Evolutionary conservation across 495 filamentous ascomycete species (phyloP).

Genomic region (Penicillium maclennaniae): DNA sequence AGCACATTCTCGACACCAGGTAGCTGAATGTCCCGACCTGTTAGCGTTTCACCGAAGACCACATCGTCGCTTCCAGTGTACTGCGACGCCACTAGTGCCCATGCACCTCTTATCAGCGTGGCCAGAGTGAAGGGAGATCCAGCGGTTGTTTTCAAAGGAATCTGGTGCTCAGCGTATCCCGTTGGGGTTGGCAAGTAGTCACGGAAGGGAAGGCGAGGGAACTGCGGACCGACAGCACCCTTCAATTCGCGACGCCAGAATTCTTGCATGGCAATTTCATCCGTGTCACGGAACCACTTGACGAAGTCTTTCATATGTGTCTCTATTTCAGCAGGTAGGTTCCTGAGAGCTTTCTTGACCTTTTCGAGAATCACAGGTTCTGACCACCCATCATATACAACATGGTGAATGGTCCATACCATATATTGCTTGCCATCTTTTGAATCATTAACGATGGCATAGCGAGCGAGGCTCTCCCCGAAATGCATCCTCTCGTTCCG

Average conservation of each 20-base stretch:
- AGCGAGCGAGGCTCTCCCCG: constrained; percentile 51
- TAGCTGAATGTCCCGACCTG: constrained; percentile 45
- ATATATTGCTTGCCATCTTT: constrained; percentile 40
- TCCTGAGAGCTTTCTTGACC: constrained; percentile 39
- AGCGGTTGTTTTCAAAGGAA: constrained; percentile 36
- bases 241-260: constrained; percentile 48
- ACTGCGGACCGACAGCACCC: constrained; percentile 52
- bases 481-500: constrained; percentile 48
- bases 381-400: constrained; percentile 67
- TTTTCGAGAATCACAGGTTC: constrained; percentile 53
- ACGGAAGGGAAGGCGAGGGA: constrained; percentile 52
- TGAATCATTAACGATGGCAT: constrained; percentile 43
- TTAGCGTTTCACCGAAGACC: constrained; percentile 58
- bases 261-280: constrained; percentile 31
- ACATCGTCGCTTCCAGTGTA: constrained; percentile 53
- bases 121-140: constrained; percentile 50
- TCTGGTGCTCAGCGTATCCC: constrained; percentile 47
- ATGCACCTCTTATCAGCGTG: constrained; percentile 58
- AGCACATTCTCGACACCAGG: constrained; percentile 45
- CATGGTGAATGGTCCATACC: constrained; percentile 63
- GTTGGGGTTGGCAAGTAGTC: constrained; percentile 54
- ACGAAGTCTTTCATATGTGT: constrained; percentile 43
- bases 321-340: constrained; percentile 13
- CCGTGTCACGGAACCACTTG: constrained; percentile 33
- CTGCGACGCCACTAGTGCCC: constrained; percentile 54